Base-by-base conservation (phyloP, 345 rosid species). In the Dipteronia sinensis region DNA sequence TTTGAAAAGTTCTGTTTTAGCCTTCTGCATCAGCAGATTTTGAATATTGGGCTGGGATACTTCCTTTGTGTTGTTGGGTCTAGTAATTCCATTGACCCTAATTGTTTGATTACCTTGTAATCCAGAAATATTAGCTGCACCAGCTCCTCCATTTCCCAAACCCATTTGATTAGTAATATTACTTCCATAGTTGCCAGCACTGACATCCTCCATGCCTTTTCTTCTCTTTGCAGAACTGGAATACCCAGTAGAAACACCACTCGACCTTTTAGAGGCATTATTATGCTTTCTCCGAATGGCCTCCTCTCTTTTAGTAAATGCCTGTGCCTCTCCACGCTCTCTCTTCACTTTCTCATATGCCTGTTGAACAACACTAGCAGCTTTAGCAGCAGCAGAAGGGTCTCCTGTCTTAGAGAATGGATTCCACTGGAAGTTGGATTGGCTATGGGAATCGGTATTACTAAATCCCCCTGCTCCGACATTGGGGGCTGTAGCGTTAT, bases 311-410 rank as follows among this genome's bases (percentile, higher is more conserved):
- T 72, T 87, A 4, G 55, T 68, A 11, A 85, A 83, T 68, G 84
- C 84, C 78, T 85, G 85, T 6, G 90, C 90, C 61, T 90, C 91
- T 79, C 87, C 87, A 0, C 90, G 92, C 42, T 89, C 91, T 83
- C 84, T 82, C 82, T 72, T 82, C 61, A 84, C 90, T 47, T 83
- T 90, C 82, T 88, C 90, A 67, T 90, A 83, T 71, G 87, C 86
- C 77, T 85, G 85, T 69, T 86, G 92, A 79, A 88, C 94, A 72
- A 87, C 82, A 65, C 71, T 83, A 40, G 89, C 90, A 67, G 94
- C 89, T 76, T 86, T 87, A 75, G 88, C 87, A 25, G 88, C 88
- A 56, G 78, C 29, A 49, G 86, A 64, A 25, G 87, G 56, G 69
- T 83, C 84, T 47, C 86, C 84, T 13, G 87, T 59, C 75, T 77